Base-by-base conservation (phyloP, 192 early-diverging fungal species). In the Umbelopsis ramanniana region DNA sequence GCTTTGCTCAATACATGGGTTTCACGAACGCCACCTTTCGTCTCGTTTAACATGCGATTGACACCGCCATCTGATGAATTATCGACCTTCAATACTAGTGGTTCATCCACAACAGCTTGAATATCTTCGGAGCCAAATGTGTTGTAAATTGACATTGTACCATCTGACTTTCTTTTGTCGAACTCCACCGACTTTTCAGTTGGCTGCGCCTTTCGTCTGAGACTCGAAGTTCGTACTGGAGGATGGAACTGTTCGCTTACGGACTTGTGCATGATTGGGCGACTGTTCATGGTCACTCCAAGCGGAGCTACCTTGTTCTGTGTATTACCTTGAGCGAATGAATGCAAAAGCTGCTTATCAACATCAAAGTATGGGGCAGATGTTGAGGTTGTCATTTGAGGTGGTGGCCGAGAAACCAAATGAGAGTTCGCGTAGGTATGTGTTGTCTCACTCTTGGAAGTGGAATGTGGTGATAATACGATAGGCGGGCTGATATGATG, bases 21-120 rank as follows among this genome's bases (percentile, higher is more conserved):
- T 35, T 63, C 57, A 63, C 57, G 57, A n/a, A 63, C 57, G 57
- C 57, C 57, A 63, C 57, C 57, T 26, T 63, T 63, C 29, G 33
- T 22, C 33, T 63, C 57, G n/a, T 29, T 63, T 35, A 35, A 19
- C 33, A 26, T 29, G 15, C 57, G 57, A 63, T 63, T 63, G 33
- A 37, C 26, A 35, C 57, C 57, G 26, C 29, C 17, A 37, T 37
- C n/a, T 6, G 57, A 3, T n/a, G 33, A 12, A 37, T 19, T 17
- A 14, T 37, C 57, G 33, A 43, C 40, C 6, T 4, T 63, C 14
- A 63, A 12, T 15, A 26, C 24, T 15, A 26, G 26, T 4, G 19
- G 24, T 17, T 37, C 57, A 29, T 63, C 57, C 10, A 63, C 57
- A 63, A 63, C n/a, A 33, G 57, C 57, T 5, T 63, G 57, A n/a